These are phyloP conservation scores for Colletotrichum magnum DNA, from an alignment of 2,329 filamentous ascomycete species.

Conservation along the genomic window DNA sequence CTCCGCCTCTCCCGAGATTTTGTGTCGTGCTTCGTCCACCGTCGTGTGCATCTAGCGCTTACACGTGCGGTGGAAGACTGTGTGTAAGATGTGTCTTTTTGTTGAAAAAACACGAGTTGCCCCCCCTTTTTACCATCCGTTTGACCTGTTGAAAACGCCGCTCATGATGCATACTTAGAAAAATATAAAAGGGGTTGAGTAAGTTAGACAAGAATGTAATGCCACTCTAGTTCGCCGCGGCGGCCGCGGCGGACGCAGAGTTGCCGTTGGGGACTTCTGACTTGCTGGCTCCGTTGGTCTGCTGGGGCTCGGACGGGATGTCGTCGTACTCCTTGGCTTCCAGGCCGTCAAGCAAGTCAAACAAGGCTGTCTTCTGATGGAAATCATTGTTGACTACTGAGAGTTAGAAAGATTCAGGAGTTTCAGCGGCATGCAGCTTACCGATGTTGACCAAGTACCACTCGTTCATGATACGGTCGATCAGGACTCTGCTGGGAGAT, in stretches of 20 bases:
- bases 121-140: conserved; percentile 41
- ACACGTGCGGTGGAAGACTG: conserved; percentile 29
- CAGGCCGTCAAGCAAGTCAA: conserved; percentile 87
- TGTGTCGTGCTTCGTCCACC: conserved; percentile 30
- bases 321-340: conserved; percentile 74
- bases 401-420: conserved; percentile 15
- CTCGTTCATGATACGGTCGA: conserved; percentile 86
- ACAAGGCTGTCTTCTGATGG: conserved; percentile 85
- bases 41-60: conserved; percentile 9
- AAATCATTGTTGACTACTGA: conserved; percentile 95
- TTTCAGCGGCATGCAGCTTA: conserved; percentile 59
- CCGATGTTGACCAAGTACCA: conserved; percentile 98
- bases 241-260: conserved; percentile 33
- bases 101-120: conserved; percentile 46
- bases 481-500: conserved; percentile 83
- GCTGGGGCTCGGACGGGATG: conserved; percentile 46
- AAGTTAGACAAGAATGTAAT: conserved; percentile 42
- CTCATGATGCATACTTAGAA: conserved; percentile 43
- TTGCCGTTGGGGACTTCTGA: conserved; percentile 39
- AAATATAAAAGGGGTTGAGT: conserved; percentile 42
- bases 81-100: conserved; percentile 44
- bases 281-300: conserved; percentile 41
- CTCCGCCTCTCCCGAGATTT: conserved; percentile 43
- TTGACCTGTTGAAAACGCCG: conserved; percentile 41
- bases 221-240: conserved; percentile 38